Percentiles rank a stretch among this genome's conserved stretches.
These are phyloP conservation scores for Cystobasidiaceae sp. DNA, from an alignment of 1,284 basidiomycete genomes.

Conservation along the genomic window DNA sequence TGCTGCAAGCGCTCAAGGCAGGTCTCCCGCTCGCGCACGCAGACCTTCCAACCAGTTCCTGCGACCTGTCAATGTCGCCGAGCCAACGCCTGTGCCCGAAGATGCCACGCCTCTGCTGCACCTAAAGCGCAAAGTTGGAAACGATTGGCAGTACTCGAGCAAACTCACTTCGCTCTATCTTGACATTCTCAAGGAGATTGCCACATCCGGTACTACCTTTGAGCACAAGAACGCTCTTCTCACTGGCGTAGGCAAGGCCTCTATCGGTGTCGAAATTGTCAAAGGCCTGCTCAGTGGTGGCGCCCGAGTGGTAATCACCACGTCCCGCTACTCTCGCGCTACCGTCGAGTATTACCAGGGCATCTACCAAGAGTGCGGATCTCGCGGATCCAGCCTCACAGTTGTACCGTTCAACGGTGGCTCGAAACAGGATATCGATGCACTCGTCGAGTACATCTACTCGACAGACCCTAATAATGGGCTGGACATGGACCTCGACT, in stretches of 20 bases:
- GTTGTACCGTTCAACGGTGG: conserved; percentile 99
- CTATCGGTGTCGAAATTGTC: conserved; percentile 94
- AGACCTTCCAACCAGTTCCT: conserved; percentile 91
- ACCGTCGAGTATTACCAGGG: conserved; percentile 98
- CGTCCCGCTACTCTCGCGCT: conserved; percentile 85
- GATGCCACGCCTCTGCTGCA: conserved; percentile 92
- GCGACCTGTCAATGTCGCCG: conserved; percentile 69
- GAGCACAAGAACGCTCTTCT: conserved; percentile 97
- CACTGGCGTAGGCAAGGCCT: conserved; percentile 95
- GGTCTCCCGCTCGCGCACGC: conserved; percentile 57
- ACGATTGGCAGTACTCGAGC: conserved; percentile 91
- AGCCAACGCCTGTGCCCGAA: conserved; percentile 68
- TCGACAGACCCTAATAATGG: conserved; percentile 54
- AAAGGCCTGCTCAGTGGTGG: conserved; percentile 95
- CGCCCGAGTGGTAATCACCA: conserved; percentile 93
- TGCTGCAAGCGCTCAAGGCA: conserved; percentile 31
- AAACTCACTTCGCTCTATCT: conserved; percentile 78
- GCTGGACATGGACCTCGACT: conserved; percentile 95
- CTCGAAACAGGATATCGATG: conserved; percentile 95
- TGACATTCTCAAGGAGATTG: conserved; percentile 94
- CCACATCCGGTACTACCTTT: conserved; percentile 95
- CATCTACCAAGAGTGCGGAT: conserved; percentile 93
- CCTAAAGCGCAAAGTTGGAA: conserved; percentile 94
- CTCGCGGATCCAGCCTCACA: conserved; percentile 87
- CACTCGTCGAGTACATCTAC: conserved; percentile 97